These are phyloP conservation scores for Kentomonas sorsogonicus DNA, from an alignment of 208 protist species.

Conservation along the genomic window DNA sequence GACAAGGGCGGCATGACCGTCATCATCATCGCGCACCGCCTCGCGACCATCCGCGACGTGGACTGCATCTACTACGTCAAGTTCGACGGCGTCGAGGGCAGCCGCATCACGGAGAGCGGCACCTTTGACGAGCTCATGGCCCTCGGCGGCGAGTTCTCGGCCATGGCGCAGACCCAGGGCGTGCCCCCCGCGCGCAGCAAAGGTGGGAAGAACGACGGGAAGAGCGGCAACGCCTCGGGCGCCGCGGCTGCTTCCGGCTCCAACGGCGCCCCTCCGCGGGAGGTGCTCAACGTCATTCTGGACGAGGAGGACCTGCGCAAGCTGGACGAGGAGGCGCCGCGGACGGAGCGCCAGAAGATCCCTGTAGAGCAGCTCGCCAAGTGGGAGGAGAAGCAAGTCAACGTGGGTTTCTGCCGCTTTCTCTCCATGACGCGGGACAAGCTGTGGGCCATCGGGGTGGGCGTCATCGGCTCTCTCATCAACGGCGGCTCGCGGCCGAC, in stretches of 20 bases:
- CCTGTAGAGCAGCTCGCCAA: slow-evolving; percentile 42
- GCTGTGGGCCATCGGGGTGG: slow-evolving; percentile 28
- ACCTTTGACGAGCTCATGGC: slow-evolving; percentile 50
- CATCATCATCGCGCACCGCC: slow-evolving; percentile 85
- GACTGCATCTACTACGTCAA: slow-evolving; percentile 80
- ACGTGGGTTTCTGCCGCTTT: slow-evolving; percentile 34
- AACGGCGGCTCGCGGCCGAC: slow-evolving; percentile 24
- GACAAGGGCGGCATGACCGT: slow-evolving; percentile 45
- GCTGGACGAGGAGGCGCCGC: slow-evolving; percentile 36
- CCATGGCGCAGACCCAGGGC: slow-evolving; percentile 58
- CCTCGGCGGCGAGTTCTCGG: slow-evolving; percentile 41
- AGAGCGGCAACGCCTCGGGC: slow-evolving; percentile 9
- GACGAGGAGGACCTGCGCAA: slow-evolving; percentile 29
- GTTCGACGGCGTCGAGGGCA: slow-evolving; percentile 46
- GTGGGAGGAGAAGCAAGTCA: slow-evolving; percentile 39
- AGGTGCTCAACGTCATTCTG: slow-evolving; percentile 27
- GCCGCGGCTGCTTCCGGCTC: too few species aligned
- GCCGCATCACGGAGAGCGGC: slow-evolving; percentile 42
- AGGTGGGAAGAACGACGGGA: slow-evolving; percentile 4
- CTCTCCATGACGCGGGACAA: slow-evolving; percentile 29
- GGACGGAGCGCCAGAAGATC: slow-evolving; percentile 42
- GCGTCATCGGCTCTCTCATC: slow-evolving; percentile 41
- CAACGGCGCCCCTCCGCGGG: too few species aligned
- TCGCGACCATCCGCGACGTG: slow-evolving; percentile 79
- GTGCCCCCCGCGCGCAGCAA: slow-evolving; percentile 9